Conservation (phyloP, 176 grass and related monocot genomes). For the Secale cereale region DNA sequence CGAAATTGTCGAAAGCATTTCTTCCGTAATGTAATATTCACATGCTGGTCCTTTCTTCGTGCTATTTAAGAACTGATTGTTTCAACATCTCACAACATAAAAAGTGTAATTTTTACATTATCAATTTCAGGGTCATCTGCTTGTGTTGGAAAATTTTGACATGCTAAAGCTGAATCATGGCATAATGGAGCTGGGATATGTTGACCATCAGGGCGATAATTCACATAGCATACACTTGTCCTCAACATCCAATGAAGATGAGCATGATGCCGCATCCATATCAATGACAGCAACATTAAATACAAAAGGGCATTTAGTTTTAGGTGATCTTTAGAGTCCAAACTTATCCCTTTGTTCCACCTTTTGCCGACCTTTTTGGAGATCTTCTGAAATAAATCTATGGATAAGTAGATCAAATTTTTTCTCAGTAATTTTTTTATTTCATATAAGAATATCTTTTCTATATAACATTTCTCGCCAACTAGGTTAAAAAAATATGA, state of each 20-base stretch:
- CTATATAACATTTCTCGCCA: not conserved
- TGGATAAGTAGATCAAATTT: not conserved
- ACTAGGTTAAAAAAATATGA: not conserved
- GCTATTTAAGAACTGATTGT: not conserved
- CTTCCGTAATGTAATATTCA: conserved; percentile 1
- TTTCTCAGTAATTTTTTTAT: not conserved
- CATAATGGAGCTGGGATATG: conserved; percentile 92
- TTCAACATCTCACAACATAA: conserved; percentile 2
- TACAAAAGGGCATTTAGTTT: conserved; percentile 64
- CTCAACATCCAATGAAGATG: conserved; percentile 34
- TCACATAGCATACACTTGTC: conserved; percentile 17
- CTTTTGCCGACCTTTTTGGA: not conserved
- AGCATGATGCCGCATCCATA: conserved; percentile 58
- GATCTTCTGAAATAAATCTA: not conserved
- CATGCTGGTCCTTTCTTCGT: not conserved
- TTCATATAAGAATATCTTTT: not conserved
- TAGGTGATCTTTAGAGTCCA: conserved; percentile 49
- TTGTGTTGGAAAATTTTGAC: conserved; percentile 77
- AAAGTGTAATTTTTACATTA: conserved; percentile 10
- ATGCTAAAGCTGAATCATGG: conserved; percentile 87
- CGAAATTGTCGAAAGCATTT: not conserved
- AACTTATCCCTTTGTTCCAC: conserved; percentile 20
- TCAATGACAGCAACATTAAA: conserved; percentile 88
- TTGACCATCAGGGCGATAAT: conserved; percentile 58
- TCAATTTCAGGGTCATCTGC: conserved; percentile 74